These are phyloP conservation scores for Microbotryum scabiosae DNA, from an alignment of 1,284 basidiomycete genomes.

Conservation along the genomic window DNA sequence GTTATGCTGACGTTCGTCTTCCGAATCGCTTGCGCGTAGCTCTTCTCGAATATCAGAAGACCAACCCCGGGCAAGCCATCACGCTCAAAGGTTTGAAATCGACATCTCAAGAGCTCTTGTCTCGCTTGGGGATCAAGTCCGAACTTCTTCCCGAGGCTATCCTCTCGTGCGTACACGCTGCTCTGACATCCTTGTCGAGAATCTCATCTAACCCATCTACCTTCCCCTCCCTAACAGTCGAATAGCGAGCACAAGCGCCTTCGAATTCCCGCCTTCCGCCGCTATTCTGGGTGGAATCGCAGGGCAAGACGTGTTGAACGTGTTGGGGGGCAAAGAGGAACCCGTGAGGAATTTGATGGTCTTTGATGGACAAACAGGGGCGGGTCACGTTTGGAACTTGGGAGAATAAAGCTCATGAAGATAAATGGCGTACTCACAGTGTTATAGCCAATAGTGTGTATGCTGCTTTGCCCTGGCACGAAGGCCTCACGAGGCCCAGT, in stretches of 20 bases:
- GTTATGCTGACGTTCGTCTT: no score
- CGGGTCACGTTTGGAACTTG: constrained; percentile 13
- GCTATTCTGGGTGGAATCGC: constrained; percentile 89
- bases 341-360: constrained; percentile 87
- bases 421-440: neutral
- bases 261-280: constrained; percentile 80
- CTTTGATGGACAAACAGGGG: constrained; percentile 72
- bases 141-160: neutral
- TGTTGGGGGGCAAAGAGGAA: constrained; percentile 76
- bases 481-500: no score
- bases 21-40: no score
- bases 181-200: neutral
- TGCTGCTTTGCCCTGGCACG: no score
- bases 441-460: no score
- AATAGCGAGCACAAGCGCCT: constrained; percentile 38
- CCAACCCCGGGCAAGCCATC: no score
- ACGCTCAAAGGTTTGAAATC: no score
- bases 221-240: constrained; percentile 1
- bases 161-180: constrained; percentile 5
- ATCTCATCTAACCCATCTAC: neutral
- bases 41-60: no score
- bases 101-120: no score
- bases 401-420: constrained; percentile 2
- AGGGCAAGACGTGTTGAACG: constrained; percentile 89
- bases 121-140: neutral